Evolutionary conservation across 805 yeast genomes (phyloP), one percentile per base, ranked within the genome.

Genomic region (Starmerella bombicola): DNA sequence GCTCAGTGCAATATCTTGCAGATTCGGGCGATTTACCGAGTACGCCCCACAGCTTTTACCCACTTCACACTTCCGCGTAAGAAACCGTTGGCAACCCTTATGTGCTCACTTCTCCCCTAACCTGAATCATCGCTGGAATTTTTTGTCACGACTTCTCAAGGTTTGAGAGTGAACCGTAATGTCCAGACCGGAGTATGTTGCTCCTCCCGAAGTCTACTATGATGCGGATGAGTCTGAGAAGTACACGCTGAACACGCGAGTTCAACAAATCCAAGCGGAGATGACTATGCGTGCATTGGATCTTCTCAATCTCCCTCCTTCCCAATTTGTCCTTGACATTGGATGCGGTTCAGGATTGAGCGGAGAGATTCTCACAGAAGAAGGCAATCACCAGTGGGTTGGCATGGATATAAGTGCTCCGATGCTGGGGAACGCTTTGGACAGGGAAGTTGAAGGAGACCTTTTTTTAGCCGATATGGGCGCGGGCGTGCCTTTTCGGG

Each of bases 341-440:
- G 98, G 98, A 13, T 91, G 97, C 67, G 98, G 98, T 2, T 85
- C 96, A 0, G 97, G 98, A 0, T 70, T 91, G 15, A 77, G 91
- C 28, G 98, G 98, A 5, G 97, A 91, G 57, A 88, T 91, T 26
- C 64, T 91, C 32, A 74, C 88, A 0, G 94, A 91, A 55, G 97
- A 91, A 58, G 94, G 93, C 6, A 20, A 22, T 20, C 94, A 83
- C 56, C 66, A 76, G 42, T 91, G 98, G 97, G 65, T 83, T 31
- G 98, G 98, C 5, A 76, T 91, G 83, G 98, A 91, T 62, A 91
- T 91, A 37, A 75, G 97, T 0, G 88, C 96, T 1, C 78, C 88
- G 35, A 91, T 91, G 98, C 68, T 91, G 52, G 95, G 95, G 1
- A 81, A 93, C 3, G 98, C 93, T 0, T 63, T 91, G 25, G 95